Conservation (phyloP, 2,329 filamentous ascomycete genomes). For the Colletotrichum ledebouriae region DNA sequence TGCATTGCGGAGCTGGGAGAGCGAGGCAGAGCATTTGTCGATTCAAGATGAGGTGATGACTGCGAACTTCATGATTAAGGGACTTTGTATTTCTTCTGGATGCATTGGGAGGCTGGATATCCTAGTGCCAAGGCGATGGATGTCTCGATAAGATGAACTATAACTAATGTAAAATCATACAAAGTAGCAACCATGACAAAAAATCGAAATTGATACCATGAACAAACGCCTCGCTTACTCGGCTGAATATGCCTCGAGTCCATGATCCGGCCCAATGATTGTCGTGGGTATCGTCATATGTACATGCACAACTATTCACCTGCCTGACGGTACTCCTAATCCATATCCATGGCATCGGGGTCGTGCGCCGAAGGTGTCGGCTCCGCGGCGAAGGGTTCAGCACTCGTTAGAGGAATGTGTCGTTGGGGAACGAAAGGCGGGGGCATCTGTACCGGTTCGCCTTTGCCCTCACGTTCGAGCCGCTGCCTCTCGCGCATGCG, state of each 20-base stretch:
- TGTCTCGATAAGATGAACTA: slow-evolving; percentile 14
- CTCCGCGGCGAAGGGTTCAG: slow-evolving; percentile 32
- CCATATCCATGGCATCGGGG: slow-evolving; percentile 77
- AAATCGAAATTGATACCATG: slow-evolving; percentile 24
- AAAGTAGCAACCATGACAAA: slow-evolving; percentile 15
- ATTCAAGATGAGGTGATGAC: slow-evolving; percentile 17
- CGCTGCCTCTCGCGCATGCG: slow-evolving; percentile 73
- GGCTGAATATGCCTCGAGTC: background rate
- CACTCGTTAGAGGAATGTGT: slow-evolving; percentile 19
- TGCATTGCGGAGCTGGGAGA: slow-evolving; percentile 26
- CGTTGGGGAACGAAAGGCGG: slow-evolving; percentile 32
- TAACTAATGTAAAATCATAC: slow-evolving; percentile 30
- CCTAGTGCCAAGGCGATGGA: slow-evolving; percentile 8
- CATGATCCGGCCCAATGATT: background rate
- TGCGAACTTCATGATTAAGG: slow-evolving; percentile 17
- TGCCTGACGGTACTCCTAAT: slow-evolving; percentile 52
- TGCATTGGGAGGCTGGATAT: slow-evolving; percentile 16
- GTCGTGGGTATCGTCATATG: slow-evolving; percentile 28
- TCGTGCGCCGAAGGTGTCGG: slow-evolving; percentile 54
- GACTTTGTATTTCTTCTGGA: slow-evolving; percentile 8
- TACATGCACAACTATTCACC: slow-evolving; percentile 1
- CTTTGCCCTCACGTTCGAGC: slow-evolving; percentile 41
- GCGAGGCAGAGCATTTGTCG: slow-evolving; percentile 7
- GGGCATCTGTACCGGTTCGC: slow-evolving; percentile 41
- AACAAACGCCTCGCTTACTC: slow-evolving; percentile 25